Evolutionary conservation across 108 stramenopile genomes (phyloP).

Genomic region (Cylindrotheca closterium): DNA sequence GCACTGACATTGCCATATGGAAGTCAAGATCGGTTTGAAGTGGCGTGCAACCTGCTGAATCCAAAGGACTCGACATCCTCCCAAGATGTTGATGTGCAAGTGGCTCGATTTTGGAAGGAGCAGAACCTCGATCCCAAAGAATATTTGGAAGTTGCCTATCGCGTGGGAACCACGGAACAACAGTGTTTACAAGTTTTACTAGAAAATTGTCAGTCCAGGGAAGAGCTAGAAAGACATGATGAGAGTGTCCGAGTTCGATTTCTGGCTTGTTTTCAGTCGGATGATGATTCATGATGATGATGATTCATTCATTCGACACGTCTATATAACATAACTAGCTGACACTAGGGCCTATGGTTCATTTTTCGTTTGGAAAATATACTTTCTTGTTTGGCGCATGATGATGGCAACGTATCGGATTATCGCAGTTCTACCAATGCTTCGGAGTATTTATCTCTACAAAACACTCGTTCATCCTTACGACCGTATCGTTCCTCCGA

Average conservation of each 20-base stretch:
- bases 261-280: too few species aligned
- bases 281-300: too few species aligned
- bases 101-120: conserved; percentile 45
- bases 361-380: too few species aligned
- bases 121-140: conserved; percentile 5
- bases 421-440: too few species aligned
- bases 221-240: conserved; percentile 17
- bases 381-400: too few species aligned
- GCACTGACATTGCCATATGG: conserved; percentile 76
- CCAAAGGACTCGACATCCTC: conserved; percentile 47
- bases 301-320: too few species aligned
- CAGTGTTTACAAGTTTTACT: conserved; percentile 42
- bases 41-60: conserved; percentile 75
- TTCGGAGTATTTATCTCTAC: too few species aligned
- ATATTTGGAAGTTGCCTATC: conserved; percentile 54
- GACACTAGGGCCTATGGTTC: too few species aligned
- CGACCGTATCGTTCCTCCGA: too few species aligned
- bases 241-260: neutral
- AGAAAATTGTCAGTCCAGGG: neutral
- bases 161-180: conserved; percentile 62
- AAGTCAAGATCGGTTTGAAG: conserved; percentile 51
- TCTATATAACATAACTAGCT: too few species aligned
- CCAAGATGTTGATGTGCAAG: conserved; percentile 25
- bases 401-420: too few species aligned
- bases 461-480: too few species aligned